Evolutionary conservation across 2,329 filamentous ascomycete genomes (phyloP), one percentile per base, ranked within the genome.

Genomic region (Cladosporium sphaerospermum): DNA sequence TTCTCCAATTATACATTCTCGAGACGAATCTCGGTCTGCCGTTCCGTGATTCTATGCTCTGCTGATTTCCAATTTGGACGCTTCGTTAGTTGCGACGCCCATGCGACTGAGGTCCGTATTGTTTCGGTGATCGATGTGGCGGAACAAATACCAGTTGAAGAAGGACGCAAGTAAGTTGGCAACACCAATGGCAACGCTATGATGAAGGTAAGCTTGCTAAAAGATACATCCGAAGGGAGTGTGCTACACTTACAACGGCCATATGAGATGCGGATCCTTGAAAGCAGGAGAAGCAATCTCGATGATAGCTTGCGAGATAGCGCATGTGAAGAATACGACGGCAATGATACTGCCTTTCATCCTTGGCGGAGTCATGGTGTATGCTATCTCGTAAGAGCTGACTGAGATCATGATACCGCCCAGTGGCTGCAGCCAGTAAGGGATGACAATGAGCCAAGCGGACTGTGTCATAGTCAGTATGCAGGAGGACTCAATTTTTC

Each of bases 201-300:
- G 23, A 28, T 28, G 23, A 28, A 28, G 7, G 4, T 28, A 5
- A 28, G 23, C 23, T 28, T 28, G 3, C 5, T 5, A 4, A 28
- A 28, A 28, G 1, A 7, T 7, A 28, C 7, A 3, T 28, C 23
- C 4, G 23, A 7, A 28, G 5, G 23, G 4, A 28, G 16, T 28
- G 23, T 5, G 23, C 23, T 5, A 5, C 2, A 28, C 23, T 28
- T 28, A 28, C 23, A 28, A 28, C 23, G 23, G 23, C 73, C 73
- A 77, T 16, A 74, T 66, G 4, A 78, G 63, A 52, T 72, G 70
- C 1, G 75, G 75, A 53, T 78, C 76, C 44, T 62, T 63, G 28
- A 75, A 74, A 1, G 65, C 73, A 0, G 73, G 71, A 8, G 72
- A 63, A n/a, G 74, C 55, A 18, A 73, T 70, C 52, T 76, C 69